phyloP scores from a whole-genome alignment of 148 eudicot species.

The Chenopodium berlandieri region DNA sequence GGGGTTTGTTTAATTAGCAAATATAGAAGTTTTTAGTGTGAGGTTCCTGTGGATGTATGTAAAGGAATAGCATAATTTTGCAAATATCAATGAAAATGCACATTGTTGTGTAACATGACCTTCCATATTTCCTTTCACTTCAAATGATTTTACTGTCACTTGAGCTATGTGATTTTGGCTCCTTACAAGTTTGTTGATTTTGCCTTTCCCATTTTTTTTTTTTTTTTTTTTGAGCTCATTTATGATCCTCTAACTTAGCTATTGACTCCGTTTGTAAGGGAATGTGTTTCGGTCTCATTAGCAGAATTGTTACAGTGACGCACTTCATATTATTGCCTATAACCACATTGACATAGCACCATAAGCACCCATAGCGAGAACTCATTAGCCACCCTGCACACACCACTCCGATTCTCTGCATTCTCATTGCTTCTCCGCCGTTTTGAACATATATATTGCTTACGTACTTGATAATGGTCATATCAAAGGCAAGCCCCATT shows the following conservation, averaged over 20 bases:
- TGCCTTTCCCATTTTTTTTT: background rate
- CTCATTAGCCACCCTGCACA: too few species aligned
- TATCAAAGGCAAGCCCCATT: too few species aligned
- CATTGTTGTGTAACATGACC: constrained; percentile 20
- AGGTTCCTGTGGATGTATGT: constrained; percentile 26
- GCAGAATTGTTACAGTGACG: background rate
- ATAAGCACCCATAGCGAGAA: too few species aligned
- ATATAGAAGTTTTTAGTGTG: constrained; percentile 25
- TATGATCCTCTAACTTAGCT: too few species aligned
- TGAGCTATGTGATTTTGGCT: background rate
- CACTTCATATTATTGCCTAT: too few species aligned
- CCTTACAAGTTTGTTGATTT: background rate
- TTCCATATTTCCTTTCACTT: background rate
- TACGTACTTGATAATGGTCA: background rate
- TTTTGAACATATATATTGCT: background rate
- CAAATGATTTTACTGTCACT: background rate
- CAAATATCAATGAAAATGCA: constrained; percentile 23
- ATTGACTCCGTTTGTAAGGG: background rate
- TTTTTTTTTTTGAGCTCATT: background rate
- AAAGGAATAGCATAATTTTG: constrained; percentile 23
- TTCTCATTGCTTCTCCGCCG: background rate
- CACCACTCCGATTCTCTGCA: too few species aligned
- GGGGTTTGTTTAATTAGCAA: constrained; percentile 22
- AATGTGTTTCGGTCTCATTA: background rate
- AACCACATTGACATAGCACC: background rate